Evolutionary conservation across 306 rosid genomes (phyloP), one percentile per base, ranked within the genome.

Genomic region (Comarum palustre): DNA sequence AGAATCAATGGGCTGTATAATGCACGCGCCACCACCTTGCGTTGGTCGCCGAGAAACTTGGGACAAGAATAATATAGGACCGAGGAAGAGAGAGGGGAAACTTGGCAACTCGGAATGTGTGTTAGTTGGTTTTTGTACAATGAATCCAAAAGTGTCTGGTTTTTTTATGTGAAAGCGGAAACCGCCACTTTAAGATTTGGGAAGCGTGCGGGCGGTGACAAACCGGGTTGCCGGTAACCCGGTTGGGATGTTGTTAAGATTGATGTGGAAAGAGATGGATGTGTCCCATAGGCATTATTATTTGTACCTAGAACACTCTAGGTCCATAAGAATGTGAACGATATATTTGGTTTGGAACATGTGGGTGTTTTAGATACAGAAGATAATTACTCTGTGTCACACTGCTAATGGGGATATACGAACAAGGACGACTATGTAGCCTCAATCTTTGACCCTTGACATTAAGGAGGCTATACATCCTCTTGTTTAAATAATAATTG

Each of bases 1-100:
- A 8, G 7, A 4, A 72, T 54, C 0, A 47, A 39, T 13, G 20
- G 54, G 54, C 7, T 3, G 52, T 8, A 19, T 62, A 71, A 20
- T 5, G 42, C 54, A 55, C 42, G 41, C 66, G 65, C 74, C 74
- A 38, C 74, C 74, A 38, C 74, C 74, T 29, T 9, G 59, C 19
- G 16, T 62, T 62, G 45, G 27, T 62, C 67, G 45, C 67, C 67
- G 45, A 41, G 43, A 19, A 62, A 34, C 24, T 32, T 19, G 25
- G 24, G 3, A 48, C 16, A 69, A n/a, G 73, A 17, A 68, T 52
- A 52, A 20, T 68, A 27, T 43, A 17, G 36, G 66, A 62, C 41
- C 39, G 13, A 54, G 38, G 74, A 71, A 54, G 65, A 70, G 65
- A 52, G 34, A 58, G 0, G 29, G 68, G 42, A 58, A 58, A 58